Evolutionary conservation across 1,284 basidiomycete species (phyloP), one percentile per base, ranked within the genome.

Genomic region (Leccinum fallax): DNA sequence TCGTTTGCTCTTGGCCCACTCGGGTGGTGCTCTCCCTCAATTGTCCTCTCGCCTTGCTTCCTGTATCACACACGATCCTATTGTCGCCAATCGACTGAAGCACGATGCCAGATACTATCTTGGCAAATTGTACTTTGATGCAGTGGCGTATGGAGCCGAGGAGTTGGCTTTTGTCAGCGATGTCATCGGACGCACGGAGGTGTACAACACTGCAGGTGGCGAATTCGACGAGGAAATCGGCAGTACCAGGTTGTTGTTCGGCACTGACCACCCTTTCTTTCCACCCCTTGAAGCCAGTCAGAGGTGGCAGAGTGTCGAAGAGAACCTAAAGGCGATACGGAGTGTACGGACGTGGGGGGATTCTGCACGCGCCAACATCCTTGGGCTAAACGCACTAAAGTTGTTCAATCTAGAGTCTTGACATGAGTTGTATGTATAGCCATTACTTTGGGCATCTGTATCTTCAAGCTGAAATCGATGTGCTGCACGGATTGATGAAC

Each of bases 391-490:
- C 69, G 93, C 92, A 9, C 66, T 92, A 30, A 77, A 78, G 65
- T 73, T 94, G 59, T 93, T 94, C 73, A 80, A 79, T 65, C 68
- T 86, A 63, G 57, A 64, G 30, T 59, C 48, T 43, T 69, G 65
- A 72, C 61, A 72, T 40, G 15, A 11, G 63, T 51, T 28, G 51
- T 36, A 43, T 30, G 9, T 64, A 57, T 63, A 53, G 24, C 48
- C 36, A 60, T 71, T 48, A 75, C 61, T 75, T 72, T n/a, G 85
- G 83, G 69, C 38, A 83, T 84, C 77, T 95, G 93, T 63, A 97
- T 90, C 83, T 97, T 97, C 69, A 97, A 81, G 70, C 93, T 95
- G 74, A 95, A 97, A 76, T 97, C 95, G 66, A 97, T 89, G 73
- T 96, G 94, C 65, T 87, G 92, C 30, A 93, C 92, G 5, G 92